Evolutionary conservation across 768 basidiomycete genomes (phyloP), one percentile per base, ranked within the genome.

Genomic region (Lentinus tigrinus): DNA sequence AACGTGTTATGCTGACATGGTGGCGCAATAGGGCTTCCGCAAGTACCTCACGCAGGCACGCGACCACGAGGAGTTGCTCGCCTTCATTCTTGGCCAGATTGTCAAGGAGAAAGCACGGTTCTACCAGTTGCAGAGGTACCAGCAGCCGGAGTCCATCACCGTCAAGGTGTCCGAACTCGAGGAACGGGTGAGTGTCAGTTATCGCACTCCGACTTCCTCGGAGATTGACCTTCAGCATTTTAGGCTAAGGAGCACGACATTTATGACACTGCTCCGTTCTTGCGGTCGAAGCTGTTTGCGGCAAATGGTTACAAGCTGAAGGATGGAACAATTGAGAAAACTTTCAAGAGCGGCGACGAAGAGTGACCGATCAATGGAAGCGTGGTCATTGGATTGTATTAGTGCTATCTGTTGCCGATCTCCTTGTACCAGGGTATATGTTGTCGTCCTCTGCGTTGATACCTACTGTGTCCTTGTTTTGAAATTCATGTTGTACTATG

Each of bases 181-280:
- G 66, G 88, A 89, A 61, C 80, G 93, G 71, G 96, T 95, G 67
- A 67, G 88, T 76, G 3, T 17, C 17, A 21, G 2, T 13, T 21
- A 7, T 13, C 17, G 21, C 23, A 7, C 23, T 42, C 43, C 43
- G 43, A 23, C 7, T 17, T 28, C 43, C 31, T 42, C 47, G 14
- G 11, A 31, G 10, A 23, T 49, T 55, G 16, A 42, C 9, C 11
- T 24, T 10, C 6, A 13, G 17, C 8, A 21, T 13, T 39, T n/a
- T 63, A 96, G 94, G 93, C 95, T 9, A 97, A 96, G 69, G 97
- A 98, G 49, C 88, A 97, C 64, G 97, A 99, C 63, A 98, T 98
- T 49, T 98, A 88, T 68, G 95, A 98, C 68, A 83, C 89, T 31
- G 74, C 82, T 19, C 85, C 93, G 4, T 99, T 98, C 84, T 72